Evolutionary conservation across 2,329 filamentous ascomycete species (phyloP).

Genomic region (Exserohilum rostratum): DNA sequence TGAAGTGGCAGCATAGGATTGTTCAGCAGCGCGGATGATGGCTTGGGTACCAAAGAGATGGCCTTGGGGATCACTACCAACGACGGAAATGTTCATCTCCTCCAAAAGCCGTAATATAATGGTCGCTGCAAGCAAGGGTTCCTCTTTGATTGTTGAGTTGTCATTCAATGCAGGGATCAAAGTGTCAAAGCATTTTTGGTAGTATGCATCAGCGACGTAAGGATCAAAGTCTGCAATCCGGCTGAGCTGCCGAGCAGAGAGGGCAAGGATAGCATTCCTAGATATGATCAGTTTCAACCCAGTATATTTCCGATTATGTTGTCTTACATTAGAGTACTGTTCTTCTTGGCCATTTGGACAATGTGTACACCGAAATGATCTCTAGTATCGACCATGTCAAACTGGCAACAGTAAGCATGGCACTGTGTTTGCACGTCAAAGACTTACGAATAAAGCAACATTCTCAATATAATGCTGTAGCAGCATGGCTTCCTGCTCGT

Average conservation of each 20-base stretch:
- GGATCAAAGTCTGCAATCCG: conserved; percentile 49
- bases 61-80: conserved; percentile 45
- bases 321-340: conserved; percentile 45
- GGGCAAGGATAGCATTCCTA: conserved; percentile 49
- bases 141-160: conserved; percentile 48
- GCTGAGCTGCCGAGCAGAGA: conserved; percentile 52
- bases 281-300: not conserved
- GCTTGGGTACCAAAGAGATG: conserved; percentile 49
- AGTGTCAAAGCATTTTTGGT: conserved; percentile 50
- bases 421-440: no score
- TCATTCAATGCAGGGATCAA: conserved; percentile 51
- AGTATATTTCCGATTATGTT: no score
- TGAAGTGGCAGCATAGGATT: conserved; percentile 38
- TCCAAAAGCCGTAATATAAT: conserved; percentile 51
- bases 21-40: conserved; percentile 44
- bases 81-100: conserved; percentile 51
- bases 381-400: conserved; percentile 45
- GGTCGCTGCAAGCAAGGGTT: conserved; percentile 50
- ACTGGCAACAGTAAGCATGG: conserved; percentile 23
- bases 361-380: conserved; percentile 45
- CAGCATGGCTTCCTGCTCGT: conserved; percentile 47
- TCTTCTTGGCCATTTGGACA: conserved; percentile 45
- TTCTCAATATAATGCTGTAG: conserved; percentile 47
- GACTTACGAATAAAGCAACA: conserved; percentile 44
- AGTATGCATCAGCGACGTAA: conserved; percentile 51